These are phyloP conservation scores for Ophiostoma himal-ulmi DNA, from an alignment of 2,329 filamentous ascomycete species.

Conservation along the genomic window DNA sequence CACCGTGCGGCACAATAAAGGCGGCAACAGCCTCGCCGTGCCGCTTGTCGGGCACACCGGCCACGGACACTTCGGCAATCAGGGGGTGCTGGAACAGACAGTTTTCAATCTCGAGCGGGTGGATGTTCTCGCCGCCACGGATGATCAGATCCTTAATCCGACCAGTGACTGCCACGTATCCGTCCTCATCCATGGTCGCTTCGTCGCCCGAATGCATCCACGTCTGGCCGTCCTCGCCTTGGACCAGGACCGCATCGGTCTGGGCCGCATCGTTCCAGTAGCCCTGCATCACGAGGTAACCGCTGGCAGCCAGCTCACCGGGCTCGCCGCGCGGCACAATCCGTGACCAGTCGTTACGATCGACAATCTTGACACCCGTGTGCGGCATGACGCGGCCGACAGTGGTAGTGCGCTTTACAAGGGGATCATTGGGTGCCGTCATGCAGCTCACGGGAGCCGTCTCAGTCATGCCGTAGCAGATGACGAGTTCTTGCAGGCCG, in stretches of 20 bases:
- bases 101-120: slow-evolving; percentile 88
- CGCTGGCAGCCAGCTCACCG: slow-evolving; percentile 77
- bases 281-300: slow-evolving; percentile 85
- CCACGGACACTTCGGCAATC: slow-evolving; percentile 72
- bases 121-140: slow-evolving; percentile 90
- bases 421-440: slow-evolving; percentile 71
- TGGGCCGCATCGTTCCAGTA: slow-evolving; percentile 72
- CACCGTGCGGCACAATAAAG: slow-evolving; percentile 59
- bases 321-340: slow-evolving; percentile 59
- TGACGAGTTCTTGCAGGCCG: slow-evolving; percentile 76
- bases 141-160: slow-evolving; percentile 96
- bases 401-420: slow-evolving; percentile 64
- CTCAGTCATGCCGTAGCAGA: slow-evolving; percentile 97
- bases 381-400: slow-evolving; percentile 83
- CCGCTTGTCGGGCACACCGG: slow-evolving; percentile 72
- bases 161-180: slow-evolving; percentile 83
- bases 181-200: slow-evolving; percentile 73
- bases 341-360: slow-evolving; percentile 52
- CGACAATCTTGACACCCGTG: slow-evolving; percentile 69
- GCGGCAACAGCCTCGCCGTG: slow-evolving; percentile 85
- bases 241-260: slow-evolving; percentile 56
- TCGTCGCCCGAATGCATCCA: slow-evolving; percentile 97
- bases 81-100: slow-evolving; percentile 67
- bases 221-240: slow-evolving; percentile 39
- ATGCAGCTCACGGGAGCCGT: slow-evolving; percentile 73